Base-by-base conservation (phyloP, 768 basidiomycete species). In the Mrakia hoshinonis region DNA sequence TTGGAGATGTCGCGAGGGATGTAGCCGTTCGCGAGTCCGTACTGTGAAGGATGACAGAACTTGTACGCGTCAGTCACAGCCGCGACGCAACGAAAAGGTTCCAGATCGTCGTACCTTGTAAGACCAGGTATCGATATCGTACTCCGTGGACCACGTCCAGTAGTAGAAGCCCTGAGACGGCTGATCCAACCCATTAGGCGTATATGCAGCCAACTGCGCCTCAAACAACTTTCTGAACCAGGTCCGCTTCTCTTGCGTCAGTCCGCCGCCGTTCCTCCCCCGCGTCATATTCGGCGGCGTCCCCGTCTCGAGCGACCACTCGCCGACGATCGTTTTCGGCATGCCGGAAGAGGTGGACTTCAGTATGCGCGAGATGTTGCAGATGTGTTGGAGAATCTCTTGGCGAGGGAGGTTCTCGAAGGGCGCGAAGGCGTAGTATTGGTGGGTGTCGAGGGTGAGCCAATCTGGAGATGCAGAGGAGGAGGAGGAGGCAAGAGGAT, bases 251-350 rank as follows among this genome's bases (percentile, higher is more conserved):
- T 68, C 75, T 47, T 75, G 76, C 6, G 65, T 31, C 31, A 65
- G 47, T 1, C 49, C 6, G 1, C 49, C 6, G 1, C 48, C 18
- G 7, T 2, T 31, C 15, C n/a, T 15, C 22, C 34, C 13, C 48
- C 72, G 71, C 15, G 69, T 60, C 6, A 64, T 43, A 47, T 75
- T 74, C 26, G 75, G 74, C 26, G 76, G 62, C 4, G 36, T 58
- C 68, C 78, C 77, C 10, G 76, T 77, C 39, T 80, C 78, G 29
- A 80, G 72, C 55, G 76, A 76, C 79, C 79, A 80, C 64, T 80
- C 79, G 12, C 79, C 79, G 1, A 80, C 78, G 11, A 78, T 48
- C 0, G 69, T 70, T 10, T 49, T 51, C 13, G 72, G 70, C 0
- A 76, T 49, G 9, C 70, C 70, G 20, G 67, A 58, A 15, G 67